phyloP scores from a whole-genome alignment of 345 rosid species.

The Ceriops decandra region DNA sequence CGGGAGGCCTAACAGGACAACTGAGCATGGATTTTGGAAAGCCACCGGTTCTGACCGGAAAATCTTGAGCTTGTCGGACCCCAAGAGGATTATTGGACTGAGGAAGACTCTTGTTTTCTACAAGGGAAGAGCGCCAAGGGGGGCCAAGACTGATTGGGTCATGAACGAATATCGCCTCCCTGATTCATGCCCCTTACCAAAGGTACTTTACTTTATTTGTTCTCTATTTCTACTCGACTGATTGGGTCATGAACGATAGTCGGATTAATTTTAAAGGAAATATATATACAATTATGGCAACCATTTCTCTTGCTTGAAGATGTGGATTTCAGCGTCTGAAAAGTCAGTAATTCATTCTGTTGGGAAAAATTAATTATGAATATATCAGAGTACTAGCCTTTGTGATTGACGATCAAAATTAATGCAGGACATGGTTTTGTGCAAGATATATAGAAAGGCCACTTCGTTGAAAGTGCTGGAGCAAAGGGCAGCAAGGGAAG shows the following conservation, averaged over 20 bases:
- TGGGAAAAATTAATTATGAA: not conserved
- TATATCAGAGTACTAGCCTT: too few relatives aligned
- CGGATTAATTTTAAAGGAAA: too few relatives aligned
- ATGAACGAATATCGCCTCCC: constrained; percentile 39
- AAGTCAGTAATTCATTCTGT: not conserved
- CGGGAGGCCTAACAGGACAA: constrained; percentile 28
- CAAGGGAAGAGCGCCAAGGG: constrained; percentile 33
- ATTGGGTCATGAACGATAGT: too few relatives aligned
- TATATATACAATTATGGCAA: too few relatives aligned
- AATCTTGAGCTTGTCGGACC: constrained; percentile 18
- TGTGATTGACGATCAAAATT: not conserved
- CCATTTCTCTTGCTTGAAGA: too few relatives aligned
- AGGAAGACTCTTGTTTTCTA: constrained; percentile 38
- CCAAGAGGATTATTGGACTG: constrained; percentile 17
- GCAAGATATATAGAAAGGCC: constrained; percentile 37
- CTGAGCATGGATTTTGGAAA: constrained; percentile 33
- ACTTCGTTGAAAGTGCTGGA: constrained; percentile 36
- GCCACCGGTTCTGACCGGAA: constrained; percentile 35
- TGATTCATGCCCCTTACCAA: constrained; percentile 4
- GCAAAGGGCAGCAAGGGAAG: constrained; percentile 27
- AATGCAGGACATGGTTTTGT: constrained; percentile 27
- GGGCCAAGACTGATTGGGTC: constrained; percentile 39
- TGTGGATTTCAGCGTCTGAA: not conserved
- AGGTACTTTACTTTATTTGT: not conserved
- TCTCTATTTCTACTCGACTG: not conserved